Conservation (phyloP, 352 stramenopile genomes). For the Pythium dissimile region DNA sequence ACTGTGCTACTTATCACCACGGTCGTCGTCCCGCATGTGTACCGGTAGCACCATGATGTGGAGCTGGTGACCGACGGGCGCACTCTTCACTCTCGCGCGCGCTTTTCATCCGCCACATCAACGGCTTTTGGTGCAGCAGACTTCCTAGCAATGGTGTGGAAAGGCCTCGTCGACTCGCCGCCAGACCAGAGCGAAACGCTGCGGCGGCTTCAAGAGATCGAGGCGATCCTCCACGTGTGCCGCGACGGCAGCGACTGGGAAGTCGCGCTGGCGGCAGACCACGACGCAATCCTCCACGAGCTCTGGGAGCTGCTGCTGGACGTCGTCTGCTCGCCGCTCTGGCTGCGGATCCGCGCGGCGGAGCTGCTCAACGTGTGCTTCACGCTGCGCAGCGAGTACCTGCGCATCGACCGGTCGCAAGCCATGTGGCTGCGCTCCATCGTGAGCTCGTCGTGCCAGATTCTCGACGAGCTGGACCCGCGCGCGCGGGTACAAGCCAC, state of each 20-base stretch:
- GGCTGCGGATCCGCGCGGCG: conserved; percentile 52
- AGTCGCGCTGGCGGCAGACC: conserved; percentile 12
- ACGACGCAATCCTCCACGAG: conserved; percentile 30
- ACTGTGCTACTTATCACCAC: too few relatives aligned
- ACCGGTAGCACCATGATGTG: too few relatives aligned
- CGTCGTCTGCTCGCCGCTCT: conserved; percentile 65
- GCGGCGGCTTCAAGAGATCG: conserved; percentile 42
- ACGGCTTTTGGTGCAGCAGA: too few relatives aligned
- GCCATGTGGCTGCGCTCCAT: conserved; percentile 58
- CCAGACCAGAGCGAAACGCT: conserved; percentile 48
- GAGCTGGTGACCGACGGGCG: too few relatives aligned
- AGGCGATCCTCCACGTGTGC: conserved; percentile 29
- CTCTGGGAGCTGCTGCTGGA: conserved; percentile 67
- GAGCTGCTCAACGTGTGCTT: conserved; percentile 57
- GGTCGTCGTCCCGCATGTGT: too few relatives aligned
- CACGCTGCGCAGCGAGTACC: conserved; percentile 20
- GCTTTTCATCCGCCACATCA: too few relatives aligned
- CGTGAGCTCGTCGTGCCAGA: conserved; percentile 69
- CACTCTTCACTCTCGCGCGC: too few relatives aligned
- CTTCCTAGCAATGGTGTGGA: conserved; percentile 17
- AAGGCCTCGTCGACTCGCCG: conserved; percentile 45
- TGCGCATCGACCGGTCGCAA: conserved; percentile 20
- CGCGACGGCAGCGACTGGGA: conserved; percentile 15
- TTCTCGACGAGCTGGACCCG: conserved; percentile 52
- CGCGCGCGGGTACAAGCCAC: conserved; percentile 34